phyloP scores from a whole-genome alignment of 768 basidiomycete species.

The Lactarius psammicola region DNA sequence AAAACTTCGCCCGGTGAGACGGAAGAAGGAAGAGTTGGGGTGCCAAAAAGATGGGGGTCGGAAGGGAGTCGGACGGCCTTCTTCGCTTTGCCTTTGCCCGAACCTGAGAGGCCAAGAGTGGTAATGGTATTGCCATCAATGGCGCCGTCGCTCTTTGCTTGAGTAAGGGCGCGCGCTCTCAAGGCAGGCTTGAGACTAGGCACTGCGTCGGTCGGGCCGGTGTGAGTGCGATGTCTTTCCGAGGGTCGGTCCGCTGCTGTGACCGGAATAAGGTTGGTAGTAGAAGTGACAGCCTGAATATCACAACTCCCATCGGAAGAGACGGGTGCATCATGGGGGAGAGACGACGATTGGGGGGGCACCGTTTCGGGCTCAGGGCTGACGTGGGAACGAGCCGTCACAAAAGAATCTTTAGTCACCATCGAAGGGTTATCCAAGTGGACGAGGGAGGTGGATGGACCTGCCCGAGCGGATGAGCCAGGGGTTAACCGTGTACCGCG shows the following conservation, averaged over 20 bases:
- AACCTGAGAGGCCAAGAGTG: background rate
- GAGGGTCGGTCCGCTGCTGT: background rate
- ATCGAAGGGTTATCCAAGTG: slow-evolving; percentile 21
- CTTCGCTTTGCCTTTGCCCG: slow-evolving; percentile 32
- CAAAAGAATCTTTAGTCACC: slow-evolving; percentile 32
- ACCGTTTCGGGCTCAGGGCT: slow-evolving; percentile 28
- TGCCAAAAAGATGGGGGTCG: slow-evolving; percentile 15
- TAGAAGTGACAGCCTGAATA: slow-evolving; percentile 5
- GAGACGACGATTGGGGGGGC: slow-evolving; percentile 24
- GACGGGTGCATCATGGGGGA: background rate
- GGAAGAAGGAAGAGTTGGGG: slow-evolving; percentile 37
- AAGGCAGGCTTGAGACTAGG: slow-evolving; percentile 10
- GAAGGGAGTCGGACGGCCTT: slow-evolving; percentile 10
- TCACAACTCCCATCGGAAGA: slow-evolving; percentile 4
- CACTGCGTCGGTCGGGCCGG: background rate
- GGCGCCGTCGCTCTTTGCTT: slow-evolving; percentile 9
- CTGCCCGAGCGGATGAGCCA: background rate
- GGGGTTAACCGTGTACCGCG: slow-evolving; percentile 1
- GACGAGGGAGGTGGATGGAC: slow-evolving; percentile 5
- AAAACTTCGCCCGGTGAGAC: slow-evolving; percentile 67
- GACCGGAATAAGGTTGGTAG: slow-evolving; percentile 15
- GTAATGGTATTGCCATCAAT: background rate
- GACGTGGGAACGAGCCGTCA: slow-evolving; percentile 35
- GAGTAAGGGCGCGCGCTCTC: slow-evolving; percentile 8
- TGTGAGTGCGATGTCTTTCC: background rate